A percentile compares a stretch with the other conserved stretches of the same genome.
Evolutionary conservation across 164 flowering plant species (phyloP).

Genomic region (Nelumbo lutea): DNA sequence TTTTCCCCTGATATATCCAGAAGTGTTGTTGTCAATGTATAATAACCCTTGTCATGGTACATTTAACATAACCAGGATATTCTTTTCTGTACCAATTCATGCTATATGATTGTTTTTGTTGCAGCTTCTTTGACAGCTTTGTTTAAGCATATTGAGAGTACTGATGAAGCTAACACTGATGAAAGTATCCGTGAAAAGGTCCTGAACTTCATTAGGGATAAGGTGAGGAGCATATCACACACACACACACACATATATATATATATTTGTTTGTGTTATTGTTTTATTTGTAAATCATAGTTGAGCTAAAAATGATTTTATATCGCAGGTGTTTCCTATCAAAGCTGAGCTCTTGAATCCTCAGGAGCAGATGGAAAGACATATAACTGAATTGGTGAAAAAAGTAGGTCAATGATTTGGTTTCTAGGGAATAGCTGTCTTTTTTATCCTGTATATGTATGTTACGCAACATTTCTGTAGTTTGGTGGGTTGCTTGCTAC

Average conservation of each 20-base stretch:
- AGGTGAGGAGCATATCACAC: conserved; percentile 40
- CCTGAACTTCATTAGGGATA: conserved; percentile 72
- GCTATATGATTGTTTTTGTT: conserved; percentile 10
- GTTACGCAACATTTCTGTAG: background rate
- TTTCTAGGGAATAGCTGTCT: background rate
- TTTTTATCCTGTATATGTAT: background rate
- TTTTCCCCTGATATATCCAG: background rate
- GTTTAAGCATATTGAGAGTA: conserved; percentile 66
- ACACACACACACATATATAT: no score
- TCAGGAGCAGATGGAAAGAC: conserved; percentile 90
- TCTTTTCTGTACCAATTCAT: background rate
- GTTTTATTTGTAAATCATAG: conserved; percentile 1
- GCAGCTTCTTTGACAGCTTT: conserved; percentile 83
- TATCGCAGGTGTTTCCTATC: conserved; percentile 78
- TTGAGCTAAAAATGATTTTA: conserved; percentile 5
- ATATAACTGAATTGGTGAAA: conserved; percentile 86
- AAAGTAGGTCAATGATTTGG: conserved; percentile 34
- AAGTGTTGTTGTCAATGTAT: background rate
- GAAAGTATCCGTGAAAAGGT: conserved; percentile 77
- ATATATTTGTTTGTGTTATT: background rate
- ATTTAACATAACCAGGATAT: background rate
- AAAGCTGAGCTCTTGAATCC: conserved; percentile 88
- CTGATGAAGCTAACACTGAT: conserved; percentile 61
- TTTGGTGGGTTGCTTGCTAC: no score
- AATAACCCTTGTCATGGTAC: background rate